Conservation (phyloP, 768 basidiomycete genomes). For the Rossbeevera mucosa region DNA sequence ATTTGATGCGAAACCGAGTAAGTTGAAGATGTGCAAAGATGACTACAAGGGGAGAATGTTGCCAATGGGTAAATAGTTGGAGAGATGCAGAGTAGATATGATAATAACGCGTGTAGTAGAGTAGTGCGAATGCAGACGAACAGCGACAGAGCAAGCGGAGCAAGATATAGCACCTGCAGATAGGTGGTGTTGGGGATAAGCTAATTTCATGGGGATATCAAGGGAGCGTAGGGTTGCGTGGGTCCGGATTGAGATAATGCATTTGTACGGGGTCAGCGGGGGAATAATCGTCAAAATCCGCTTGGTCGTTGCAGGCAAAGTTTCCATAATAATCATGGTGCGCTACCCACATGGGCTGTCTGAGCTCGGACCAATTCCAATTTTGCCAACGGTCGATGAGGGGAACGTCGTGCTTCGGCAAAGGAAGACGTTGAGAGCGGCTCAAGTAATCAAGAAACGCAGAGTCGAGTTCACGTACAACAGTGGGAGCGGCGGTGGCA, state of each 20-base stretch:
- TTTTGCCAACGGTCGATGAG: constrained; percentile 30
- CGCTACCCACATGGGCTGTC: constrained; percentile 25
- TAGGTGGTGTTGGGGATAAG: constrained; percentile 3
- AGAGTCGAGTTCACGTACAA: constrained; percentile 25
- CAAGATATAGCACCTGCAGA: constrained; percentile 14
- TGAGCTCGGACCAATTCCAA: constrained; percentile 33
- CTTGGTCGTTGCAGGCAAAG: constrained; percentile 16
- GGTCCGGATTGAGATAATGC: constrained; percentile 9
- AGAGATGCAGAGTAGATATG: constrained; percentile 7
- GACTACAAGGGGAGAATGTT: constrained; percentile 28
- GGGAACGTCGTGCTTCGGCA: constrained; percentile 19
- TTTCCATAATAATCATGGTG: background rate
- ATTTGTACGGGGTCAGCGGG: constrained; percentile 13
- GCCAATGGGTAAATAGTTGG: constrained; percentile 19
- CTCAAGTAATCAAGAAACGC: constrained; percentile 21
- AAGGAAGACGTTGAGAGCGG: constrained; percentile 22
- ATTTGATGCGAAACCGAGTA: constrained; percentile 20
- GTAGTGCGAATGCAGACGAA: constrained; percentile 21
- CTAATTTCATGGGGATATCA: constrained; percentile 16
- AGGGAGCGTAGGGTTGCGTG: constrained; percentile 12
- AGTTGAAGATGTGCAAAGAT: constrained; percentile 11
- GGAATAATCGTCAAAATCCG: constrained; percentile 21
- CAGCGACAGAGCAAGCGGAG: constrained; percentile 14
- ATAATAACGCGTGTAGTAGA: constrained; percentile 22
- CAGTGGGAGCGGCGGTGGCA: background rate